Base-by-base conservation (phyloP, 768 basidiomycete species). In the Mycena haematopus region DNA sequence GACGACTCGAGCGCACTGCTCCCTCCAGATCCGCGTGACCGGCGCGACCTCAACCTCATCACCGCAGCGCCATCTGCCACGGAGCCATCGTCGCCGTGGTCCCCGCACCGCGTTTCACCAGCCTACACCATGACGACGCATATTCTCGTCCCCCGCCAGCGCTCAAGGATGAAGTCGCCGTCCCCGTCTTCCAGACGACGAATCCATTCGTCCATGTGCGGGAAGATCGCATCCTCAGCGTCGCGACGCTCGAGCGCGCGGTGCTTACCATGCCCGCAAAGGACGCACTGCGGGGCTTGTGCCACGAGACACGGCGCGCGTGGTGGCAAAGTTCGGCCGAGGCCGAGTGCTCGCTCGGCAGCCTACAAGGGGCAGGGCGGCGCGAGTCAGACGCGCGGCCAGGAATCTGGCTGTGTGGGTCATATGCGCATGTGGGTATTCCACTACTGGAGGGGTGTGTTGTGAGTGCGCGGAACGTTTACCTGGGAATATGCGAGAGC, bases 371-470 rank as follows among this genome's bases (percentile, higher is more conserved):
- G 14, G 82, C 77, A 14, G 80, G 79, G 38, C 71, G 75, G 42
- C 62, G 72, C 15, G 67, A 63, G 17, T 71, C 74, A 25, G 68
- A 70, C 22, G 60, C 66, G 46, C 72, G 69, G 21, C 78, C 85
- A 1, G 85, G 86, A 1, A 72, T 92, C 8, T 90, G 89, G 85
- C 76, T 92, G n/a, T 86, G 84, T 61, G 91, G 91, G 1, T 83
- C 86, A 19, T 93, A 88, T 72, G 88, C 86, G 15, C 82, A 85
- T 68, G 75, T 81, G 19, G 91, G 92, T 0, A 90, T 93, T 50
- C 92, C 91, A 10, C 72, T 94, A 56, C 74, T 93, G 51, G 92
- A 94, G 69, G 91, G 90, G 2, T 93, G 92, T 72, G 91, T 92
- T 14, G 82, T 82, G 21, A 90, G 89, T 68, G 89, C 89, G n/a